Conservation (phyloP, 73 alveolate genomes). For the Paramecium sexaurelia region DNA sequence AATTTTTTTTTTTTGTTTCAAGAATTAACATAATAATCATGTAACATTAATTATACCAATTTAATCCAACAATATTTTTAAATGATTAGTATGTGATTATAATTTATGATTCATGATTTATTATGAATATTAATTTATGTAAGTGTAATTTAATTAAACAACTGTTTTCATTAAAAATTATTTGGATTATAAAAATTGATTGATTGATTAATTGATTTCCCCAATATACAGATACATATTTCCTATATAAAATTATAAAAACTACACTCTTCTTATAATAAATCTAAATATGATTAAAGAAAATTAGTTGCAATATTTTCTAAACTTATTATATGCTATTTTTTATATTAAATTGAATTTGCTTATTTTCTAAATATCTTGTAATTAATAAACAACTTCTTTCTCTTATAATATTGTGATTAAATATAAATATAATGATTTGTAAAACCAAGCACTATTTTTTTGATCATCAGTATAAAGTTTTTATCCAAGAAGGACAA, state of each 20-base stretch:
- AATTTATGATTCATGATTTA: no score
- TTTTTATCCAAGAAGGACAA: background rate
- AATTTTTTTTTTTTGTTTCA: background rate
- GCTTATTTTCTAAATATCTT: background rate
- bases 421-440: background rate
- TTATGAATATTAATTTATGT: no score
- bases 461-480: background rate
- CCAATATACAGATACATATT: no score
- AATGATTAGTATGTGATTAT: no score
- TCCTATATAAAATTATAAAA: no score
- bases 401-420: background rate
- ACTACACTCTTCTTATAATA: no score
- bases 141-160: no score
- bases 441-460: background rate
- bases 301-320: background rate
- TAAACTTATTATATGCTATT: background rate
- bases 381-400: background rate
- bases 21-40: background rate
- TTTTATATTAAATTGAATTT: background rate
- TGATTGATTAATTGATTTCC: no score
- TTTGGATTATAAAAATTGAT: no score
- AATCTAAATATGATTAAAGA: background rate
- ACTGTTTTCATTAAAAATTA: no score
- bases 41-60: background rate
- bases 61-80: no score